Evolutionary conservation across 208 protist species (phyloP), one percentile per base, ranked within the genome.

Genomic region (Trypanosoma platydactyli): DNA sequence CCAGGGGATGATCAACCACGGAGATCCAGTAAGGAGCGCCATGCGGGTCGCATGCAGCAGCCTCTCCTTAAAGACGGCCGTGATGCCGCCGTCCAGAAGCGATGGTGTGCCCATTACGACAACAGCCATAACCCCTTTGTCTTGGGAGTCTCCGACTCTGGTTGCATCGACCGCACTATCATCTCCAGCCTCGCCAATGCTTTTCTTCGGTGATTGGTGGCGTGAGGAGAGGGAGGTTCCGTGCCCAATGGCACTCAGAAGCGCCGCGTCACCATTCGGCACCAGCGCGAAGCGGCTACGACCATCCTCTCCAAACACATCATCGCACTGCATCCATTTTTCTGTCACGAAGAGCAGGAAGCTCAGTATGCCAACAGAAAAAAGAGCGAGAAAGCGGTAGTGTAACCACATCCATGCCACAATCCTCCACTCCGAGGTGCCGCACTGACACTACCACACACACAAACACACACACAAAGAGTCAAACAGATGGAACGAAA

Each of bases 1-100:
- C 13, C 77, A 76, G 12, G 73, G 60, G 41, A 90, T 55, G 16
- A 93, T 57, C 29, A 93, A n/a, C 81, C 80, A 86, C 53, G 81
- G 83, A 20, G 87, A 56, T 16, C 87, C 87, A 11, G 58, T 80
- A 15, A 93, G 50, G 0, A 93, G 72, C 11, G 84, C 83, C 48
- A 75, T 69, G 35, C 84, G 83, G 20, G 81, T 63, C 25, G 71
- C 81, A 5, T 81, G 58, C 29, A 83, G 30, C 13, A 93, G 60
- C 1, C 79, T 75, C 42, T 89, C 60, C 25, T 71, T 65, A 48
- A 81, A 80, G 46, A 25, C 7, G 45, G 49, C 46, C 22, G 57
- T 61, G 15, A 72, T 22, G 24, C 13, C 18, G 3, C 58, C 67
- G 44, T 72, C 27, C 29, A 48, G 56, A 11, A 64, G 56, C 13